Evolutionary conservation across 192 early-diverging fungal genomes (phyloP).

Genomic region (Polychytrium aggregatum): DNA sequence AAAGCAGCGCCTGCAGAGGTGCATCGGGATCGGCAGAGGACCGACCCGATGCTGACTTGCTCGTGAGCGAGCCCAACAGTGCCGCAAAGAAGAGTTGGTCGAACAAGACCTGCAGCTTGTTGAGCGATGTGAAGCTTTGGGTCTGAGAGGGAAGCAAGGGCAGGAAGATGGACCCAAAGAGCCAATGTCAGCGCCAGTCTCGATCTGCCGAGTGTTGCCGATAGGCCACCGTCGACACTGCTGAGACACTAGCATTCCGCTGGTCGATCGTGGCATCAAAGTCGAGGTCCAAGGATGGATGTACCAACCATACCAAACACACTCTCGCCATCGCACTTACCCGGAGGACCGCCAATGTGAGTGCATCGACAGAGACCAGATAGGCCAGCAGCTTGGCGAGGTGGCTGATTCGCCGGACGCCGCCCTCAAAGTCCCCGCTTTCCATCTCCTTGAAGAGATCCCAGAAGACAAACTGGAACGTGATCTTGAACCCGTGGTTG

Average conservation of each 20-base stretch:
- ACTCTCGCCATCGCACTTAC: background rate
- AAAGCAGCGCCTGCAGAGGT: too few relatives aligned
- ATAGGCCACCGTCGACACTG: too few relatives aligned
- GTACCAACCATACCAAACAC: slow-evolving; percentile 2
- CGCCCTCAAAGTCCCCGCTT: slow-evolving; percentile 42
- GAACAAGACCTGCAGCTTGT: slow-evolving; percentile 27
- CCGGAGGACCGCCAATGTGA: slow-evolving; percentile 69
- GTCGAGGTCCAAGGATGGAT: slow-evolving; percentile 44
- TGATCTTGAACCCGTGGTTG: slow-evolving; percentile 73
- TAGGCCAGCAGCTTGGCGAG: slow-evolving; percentile 77
- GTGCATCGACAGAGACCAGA: slow-evolving; percentile 53
- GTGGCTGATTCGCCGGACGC: slow-evolving; percentile 64
- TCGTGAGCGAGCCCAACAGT: too few relatives aligned
- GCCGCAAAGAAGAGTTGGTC: slow-evolving; percentile 12
- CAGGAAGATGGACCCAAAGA: too few relatives aligned
- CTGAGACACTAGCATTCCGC: slow-evolving; percentile 58
- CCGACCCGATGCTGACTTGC: too few relatives aligned
- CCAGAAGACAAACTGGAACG: slow-evolving; percentile 92
- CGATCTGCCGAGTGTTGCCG: too few relatives aligned
- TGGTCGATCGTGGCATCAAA: slow-evolving; percentile 50
- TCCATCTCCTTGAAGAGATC: slow-evolving; percentile 81
- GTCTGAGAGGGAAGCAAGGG: slow-evolving; percentile 65
- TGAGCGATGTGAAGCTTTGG: slow-evolving; percentile 41
- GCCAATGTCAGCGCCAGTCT: too few relatives aligned
- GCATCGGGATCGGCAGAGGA: too few relatives aligned